phyloP scores from a whole-genome alignment of 1,284 basidiomycete species.

The Somion occarium region DNA sequence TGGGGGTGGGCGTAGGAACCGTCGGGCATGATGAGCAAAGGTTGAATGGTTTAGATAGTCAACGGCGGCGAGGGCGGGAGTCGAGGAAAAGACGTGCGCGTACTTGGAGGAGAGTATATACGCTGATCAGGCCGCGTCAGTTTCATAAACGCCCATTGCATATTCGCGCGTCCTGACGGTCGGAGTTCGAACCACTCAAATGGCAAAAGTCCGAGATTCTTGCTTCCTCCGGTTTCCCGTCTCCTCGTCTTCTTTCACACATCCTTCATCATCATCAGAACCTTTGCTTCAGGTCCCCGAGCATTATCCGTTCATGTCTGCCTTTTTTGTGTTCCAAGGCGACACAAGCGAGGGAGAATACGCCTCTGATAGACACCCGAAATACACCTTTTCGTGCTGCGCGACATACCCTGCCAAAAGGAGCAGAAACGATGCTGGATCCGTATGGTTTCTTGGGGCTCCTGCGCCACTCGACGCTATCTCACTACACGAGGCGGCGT shows the following conservation, averaged over 20 bases:
- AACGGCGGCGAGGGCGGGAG: neutral
- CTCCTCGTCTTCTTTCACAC: neutral
- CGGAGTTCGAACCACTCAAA: constrained; percentile 7
- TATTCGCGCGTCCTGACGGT: constrained; percentile 1
- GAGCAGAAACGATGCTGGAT: no score
- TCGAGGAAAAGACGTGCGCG: neutral
- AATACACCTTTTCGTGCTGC: no score
- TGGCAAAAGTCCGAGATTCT: constrained; percentile 7
- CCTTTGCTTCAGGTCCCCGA: neutral
- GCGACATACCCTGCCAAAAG: no score
- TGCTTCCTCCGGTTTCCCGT: neutral
- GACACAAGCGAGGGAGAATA: no score
- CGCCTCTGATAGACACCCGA: no score
- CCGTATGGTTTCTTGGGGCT: no score
- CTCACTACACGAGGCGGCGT: no score
- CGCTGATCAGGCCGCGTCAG: constrained; percentile 8
- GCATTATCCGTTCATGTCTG: neutral
- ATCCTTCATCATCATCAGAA: neutral
- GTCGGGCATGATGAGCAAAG: constrained; percentile 33
- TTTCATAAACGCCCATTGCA: constrained; percentile 6
- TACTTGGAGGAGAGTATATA: constrained; percentile 6
- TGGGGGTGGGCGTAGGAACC: constrained; percentile 39
- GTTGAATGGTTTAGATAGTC: neutral
- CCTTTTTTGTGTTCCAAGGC: neutral
- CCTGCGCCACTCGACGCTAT: no score